Base-by-base conservation (phyloP, 176 grass and related monocot genomes). In the Cenchrus purpureus region DNA sequence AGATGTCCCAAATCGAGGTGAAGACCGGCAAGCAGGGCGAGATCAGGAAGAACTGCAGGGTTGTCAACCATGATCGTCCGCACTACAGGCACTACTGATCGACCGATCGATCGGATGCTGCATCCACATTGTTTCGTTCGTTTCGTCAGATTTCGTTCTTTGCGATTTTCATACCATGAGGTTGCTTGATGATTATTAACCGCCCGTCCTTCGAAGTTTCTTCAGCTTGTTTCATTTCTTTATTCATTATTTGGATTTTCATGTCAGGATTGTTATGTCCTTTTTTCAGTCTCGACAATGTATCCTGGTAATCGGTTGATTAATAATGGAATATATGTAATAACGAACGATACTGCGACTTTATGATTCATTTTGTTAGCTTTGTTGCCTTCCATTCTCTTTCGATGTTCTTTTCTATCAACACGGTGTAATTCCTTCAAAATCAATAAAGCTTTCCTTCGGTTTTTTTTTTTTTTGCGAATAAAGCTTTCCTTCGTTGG, bases 31-130 rank as follows among this genome's bases (percentile, higher is more conserved):
- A 48, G 22, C 13, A 17, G 14, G 77, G 60, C 2, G 37, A 79
- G 77, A 31, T 79, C 59, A 65, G 77, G 60, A 65, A 49, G 22
- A 19, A 51, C 4, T 79, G 77, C 60, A 28, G 60, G 22, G 44
- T 5, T 1, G 44, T 79, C n/a, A 79, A 79, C 77, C 6, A 79
- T 7, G 5, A 3, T 8, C 12, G 6, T 71, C 44, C 20, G 7
- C 20, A n/a, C 42, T 1, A 20, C 68, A 13, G 3, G 57, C 61
- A 64, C 61, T 14, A 72, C 69, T 50, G 46, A 12, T n/a, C 7
- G 20, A 6, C 0, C 12, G 6, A 2, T 46, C 8, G 8, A 7
- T 10, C 6, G 6, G 43, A 71, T 70, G 44, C 10, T 71, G 10
- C 68, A 64, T 64, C 61, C 4, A 14, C 22, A 64, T 64, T 61